Conservation (phyloP, 179 eudicot genomes). For the Spinacia oleracea region DNA sequence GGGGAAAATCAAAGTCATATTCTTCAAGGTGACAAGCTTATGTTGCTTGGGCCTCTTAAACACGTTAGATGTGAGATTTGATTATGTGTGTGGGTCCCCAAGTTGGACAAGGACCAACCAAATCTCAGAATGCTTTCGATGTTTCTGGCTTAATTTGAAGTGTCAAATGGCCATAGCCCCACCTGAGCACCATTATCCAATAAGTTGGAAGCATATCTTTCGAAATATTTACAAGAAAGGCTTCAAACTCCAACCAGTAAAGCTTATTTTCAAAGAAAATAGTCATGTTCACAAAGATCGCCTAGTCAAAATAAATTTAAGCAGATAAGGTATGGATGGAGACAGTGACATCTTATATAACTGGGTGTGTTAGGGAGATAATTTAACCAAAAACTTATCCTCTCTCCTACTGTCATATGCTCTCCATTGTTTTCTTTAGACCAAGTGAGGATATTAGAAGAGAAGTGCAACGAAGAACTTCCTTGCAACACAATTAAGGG, state of each 20-base stretch:
- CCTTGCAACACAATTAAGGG: background rate
- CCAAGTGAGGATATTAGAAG: background rate
- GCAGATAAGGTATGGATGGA: background rate
- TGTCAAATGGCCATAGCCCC: too few species aligned
- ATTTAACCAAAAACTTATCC: too few species aligned
- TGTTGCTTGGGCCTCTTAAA: background rate
- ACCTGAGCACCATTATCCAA: too few species aligned
- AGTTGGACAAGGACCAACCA: background rate
- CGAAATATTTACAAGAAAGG: too few species aligned
- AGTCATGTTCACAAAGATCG: background rate
- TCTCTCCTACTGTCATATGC: background rate
- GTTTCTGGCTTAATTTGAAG: background rate
- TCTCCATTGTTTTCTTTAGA: background rate
- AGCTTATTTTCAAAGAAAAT: background rate
- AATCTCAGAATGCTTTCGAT: background rate
- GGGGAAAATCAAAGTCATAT: background rate
- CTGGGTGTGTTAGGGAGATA: background rate
- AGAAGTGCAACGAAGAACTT: background rate
- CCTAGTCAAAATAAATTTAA: background rate
- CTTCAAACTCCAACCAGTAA: too few species aligned
- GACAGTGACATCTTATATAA: background rate
- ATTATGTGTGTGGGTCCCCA: background rate
- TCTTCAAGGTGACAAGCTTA: background rate
- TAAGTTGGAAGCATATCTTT: too few species aligned
- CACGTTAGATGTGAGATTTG: background rate